Percentiles rank a stretch among this genome's conserved stretches.
phyloP scores from a whole-genome alignment of 176 grass and related monocot species.

The Tuctoria greenei region DNA sequence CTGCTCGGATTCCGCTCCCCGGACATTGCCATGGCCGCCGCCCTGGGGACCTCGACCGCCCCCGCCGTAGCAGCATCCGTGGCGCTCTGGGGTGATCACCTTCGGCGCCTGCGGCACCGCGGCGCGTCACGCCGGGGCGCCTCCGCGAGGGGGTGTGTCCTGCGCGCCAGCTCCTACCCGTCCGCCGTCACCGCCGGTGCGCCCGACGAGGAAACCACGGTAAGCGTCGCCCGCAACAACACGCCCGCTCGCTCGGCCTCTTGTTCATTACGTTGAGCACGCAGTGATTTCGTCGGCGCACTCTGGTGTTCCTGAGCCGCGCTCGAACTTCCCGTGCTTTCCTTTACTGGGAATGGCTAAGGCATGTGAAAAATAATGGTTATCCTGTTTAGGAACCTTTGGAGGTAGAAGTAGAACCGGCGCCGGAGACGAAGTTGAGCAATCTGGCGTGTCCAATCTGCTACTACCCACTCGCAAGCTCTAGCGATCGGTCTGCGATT shows the following conservation, averaged over 20 bases:
- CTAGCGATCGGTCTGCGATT: conserved; percentile 37
- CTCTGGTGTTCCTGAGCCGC: neutral
- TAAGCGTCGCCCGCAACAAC: neutral
- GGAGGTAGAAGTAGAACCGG: conserved; percentile 14
- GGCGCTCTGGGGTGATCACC: neutral
- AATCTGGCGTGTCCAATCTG: conserved; percentile 79
- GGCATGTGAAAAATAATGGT: neutral
- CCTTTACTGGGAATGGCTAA: neutral
- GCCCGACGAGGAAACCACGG: neutral
- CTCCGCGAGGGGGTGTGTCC: neutral
- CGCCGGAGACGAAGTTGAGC: conserved; percentile 11
- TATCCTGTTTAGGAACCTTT: conserved; percentile 29
- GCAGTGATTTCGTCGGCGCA: neutral
- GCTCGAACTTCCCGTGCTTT: neutral
- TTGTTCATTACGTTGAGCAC: conserved; percentile 9
- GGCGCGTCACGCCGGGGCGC: neutral
- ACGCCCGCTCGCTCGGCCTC: no score
- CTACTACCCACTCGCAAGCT: conserved; percentile 53
- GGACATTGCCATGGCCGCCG: conserved; percentile 6
- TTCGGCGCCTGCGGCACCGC: neutral
- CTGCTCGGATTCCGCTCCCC: neutral
- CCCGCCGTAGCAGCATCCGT: neutral
- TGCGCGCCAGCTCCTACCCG: conserved; percentile 10
- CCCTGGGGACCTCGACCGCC: neutral
- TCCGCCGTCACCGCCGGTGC: neutral